Evolutionary conservation across 805 yeast species (phyloP).

Genomic region (Ogataea nitratoaversa): DNA sequence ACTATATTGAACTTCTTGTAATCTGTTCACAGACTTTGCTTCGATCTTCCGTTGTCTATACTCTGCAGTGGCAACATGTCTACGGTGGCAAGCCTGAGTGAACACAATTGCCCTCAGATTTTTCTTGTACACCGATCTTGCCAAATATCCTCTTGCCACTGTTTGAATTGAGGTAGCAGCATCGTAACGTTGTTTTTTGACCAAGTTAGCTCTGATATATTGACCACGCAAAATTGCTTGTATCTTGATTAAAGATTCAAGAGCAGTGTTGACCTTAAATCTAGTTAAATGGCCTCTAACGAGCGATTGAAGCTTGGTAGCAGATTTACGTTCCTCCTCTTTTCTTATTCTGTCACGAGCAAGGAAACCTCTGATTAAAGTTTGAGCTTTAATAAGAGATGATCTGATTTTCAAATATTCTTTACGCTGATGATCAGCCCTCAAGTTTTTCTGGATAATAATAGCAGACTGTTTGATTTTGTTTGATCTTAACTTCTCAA

Average conservation of each 20-base stretch:
- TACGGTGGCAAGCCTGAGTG: slow-evolving; percentile 75
- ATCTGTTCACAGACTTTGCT: slow-evolving; percentile 85
- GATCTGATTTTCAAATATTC: slow-evolving; percentile 50
- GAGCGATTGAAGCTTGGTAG: slow-evolving; percentile 65
- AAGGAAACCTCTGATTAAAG: slow-evolving; percentile 58
- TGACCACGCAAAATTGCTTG: slow-evolving; percentile 51
- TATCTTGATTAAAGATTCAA: slow-evolving; percentile 36
- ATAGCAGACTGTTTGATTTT: slow-evolving; percentile 76
- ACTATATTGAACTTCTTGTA: slow-evolving; percentile 87
- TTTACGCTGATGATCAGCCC: slow-evolving; percentile 59
- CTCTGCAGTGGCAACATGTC: slow-evolving; percentile 66
- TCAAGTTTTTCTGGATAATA: slow-evolving; percentile 78
- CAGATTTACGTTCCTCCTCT: slow-evolving; percentile 58
- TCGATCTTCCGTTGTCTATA: slow-evolving; percentile 68
- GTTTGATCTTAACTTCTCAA: slow-evolving; percentile 80
- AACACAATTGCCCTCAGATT: slow-evolving; percentile 55
- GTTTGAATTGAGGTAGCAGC: slow-evolving; percentile 76
- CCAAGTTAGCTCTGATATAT: slow-evolving; percentile 48
- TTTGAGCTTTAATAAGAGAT: slow-evolving; percentile 55
- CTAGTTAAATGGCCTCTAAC: slow-evolving; percentile 54
- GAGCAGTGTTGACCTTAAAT: slow-evolving; percentile 31
- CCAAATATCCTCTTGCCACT: slow-evolving; percentile 61
- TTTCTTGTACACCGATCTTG: slow-evolving; percentile 48
- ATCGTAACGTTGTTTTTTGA: slow-evolving; percentile 45
- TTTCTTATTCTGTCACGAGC: slow-evolving; percentile 51